A percentile compares a stretch with the other conserved stretches of the same genome.
Evolutionary conservation across 116 monocot genomes (phyloP).

Genomic region (Phalaenopsis hybrid): DNA sequence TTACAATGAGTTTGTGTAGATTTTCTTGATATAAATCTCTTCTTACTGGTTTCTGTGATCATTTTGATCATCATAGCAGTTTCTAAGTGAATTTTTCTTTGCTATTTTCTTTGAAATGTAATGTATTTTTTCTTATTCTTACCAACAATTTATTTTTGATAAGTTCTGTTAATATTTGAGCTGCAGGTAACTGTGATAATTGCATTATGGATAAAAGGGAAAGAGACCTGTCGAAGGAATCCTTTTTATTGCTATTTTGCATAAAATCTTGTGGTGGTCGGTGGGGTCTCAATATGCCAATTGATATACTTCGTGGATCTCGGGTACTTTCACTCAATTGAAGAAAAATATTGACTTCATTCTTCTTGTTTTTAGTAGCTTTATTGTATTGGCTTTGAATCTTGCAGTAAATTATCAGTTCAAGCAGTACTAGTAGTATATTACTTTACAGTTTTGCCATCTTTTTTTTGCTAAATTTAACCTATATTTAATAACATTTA

Average conservation of each 20-base stretch:
- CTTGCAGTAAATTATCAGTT: neutral
- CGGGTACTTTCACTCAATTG: conserved; percentile 31
- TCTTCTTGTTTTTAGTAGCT: neutral
- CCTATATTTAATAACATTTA: too few relatives aligned
- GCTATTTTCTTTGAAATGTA: neutral
- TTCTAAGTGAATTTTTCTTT: neutral
- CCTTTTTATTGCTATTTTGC: conserved; percentile 75
- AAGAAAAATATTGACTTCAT: neutral
- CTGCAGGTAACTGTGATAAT: conserved; percentile 89
- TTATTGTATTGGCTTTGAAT: neutral
- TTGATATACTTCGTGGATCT: conserved; percentile 95
- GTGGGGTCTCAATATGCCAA: conserved; percentile 91
- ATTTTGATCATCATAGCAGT: conserved; percentile 1
- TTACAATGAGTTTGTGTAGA: neutral
- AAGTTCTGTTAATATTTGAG: conserved; percentile 4
- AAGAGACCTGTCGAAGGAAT: conserved; percentile 78
- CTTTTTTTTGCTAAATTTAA: neutral
- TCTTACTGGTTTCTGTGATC: neutral
- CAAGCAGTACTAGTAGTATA: neutral
- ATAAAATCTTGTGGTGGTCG: conserved; percentile 74
- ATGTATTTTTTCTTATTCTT: neutral
- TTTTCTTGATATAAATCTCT: neutral
- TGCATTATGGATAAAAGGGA: conserved; percentile 58
- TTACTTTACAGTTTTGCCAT: neutral
- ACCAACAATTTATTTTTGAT: neutral